phyloP scores from a whole-genome alignment of 2,329 filamentous ascomycete genomes.

The Chaetomium sp. region DNA sequence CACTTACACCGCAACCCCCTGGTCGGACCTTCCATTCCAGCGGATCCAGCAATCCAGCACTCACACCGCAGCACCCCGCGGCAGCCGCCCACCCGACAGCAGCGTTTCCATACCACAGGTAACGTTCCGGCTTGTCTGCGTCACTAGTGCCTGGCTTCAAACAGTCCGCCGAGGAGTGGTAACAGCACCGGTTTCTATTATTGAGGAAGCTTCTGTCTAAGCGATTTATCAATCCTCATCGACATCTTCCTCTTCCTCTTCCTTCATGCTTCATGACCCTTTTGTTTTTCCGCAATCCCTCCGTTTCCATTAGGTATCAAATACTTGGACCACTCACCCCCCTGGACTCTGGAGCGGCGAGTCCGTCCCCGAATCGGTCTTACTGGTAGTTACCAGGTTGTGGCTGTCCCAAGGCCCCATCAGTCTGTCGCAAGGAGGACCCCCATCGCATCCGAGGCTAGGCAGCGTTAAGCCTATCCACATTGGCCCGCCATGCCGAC shows the following conservation, averaged over 20 bases:
- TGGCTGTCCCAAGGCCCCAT: slow-evolving; percentile 18
- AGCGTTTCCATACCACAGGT: not conserved
- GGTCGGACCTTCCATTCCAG: slow-evolving; percentile 19
- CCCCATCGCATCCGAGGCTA: slow-evolving; percentile 32
- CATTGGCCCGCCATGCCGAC: slow-evolving; percentile 35
- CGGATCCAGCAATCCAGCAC: not conserved
- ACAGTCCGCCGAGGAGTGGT: not conserved
- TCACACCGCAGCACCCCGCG: not conserved
- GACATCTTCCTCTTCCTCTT: not conserved
- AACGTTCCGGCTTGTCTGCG: not conserved
- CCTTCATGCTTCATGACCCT: not conserved
- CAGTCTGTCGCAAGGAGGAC: slow-evolving; percentile 16
- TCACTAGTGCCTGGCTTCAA: not conserved
- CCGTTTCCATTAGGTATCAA: not conserved
- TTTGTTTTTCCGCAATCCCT: not conserved
- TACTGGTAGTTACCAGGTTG: slow-evolving; percentile 9
- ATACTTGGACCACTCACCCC: not conserved
- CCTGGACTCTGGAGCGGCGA: slow-evolving; percentile 17
- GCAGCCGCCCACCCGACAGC: not conserved
- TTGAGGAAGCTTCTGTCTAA: slow-evolving; percentile 1
- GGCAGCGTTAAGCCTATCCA: slow-evolving; percentile 32
- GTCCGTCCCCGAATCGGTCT: not conserved
- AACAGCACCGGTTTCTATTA: not conserved
- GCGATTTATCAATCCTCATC: not conserved
- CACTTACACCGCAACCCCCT: slow-evolving; percentile 16